phyloP scores from a whole-genome alignment of 2,329 filamentous ascomycete species.

The Aspergillus sclerotialis region DNA sequence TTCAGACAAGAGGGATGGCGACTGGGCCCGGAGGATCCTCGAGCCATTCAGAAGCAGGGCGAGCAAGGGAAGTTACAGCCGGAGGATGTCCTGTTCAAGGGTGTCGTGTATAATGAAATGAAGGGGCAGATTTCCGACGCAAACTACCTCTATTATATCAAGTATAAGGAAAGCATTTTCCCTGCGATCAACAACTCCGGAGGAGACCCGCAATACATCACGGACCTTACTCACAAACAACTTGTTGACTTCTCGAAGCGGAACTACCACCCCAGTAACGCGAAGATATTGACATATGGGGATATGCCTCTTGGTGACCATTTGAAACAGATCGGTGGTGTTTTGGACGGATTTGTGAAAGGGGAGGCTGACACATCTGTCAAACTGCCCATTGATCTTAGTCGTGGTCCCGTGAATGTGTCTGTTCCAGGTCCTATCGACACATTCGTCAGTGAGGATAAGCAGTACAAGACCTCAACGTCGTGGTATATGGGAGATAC shows the following conservation, averaged over 20 bases:
- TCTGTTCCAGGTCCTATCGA: slow-evolving; percentile 76
- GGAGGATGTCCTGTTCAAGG: slow-evolving; percentile 70
- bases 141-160: slow-evolving; percentile 90
- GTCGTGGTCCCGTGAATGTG: slow-evolving; percentile 58
- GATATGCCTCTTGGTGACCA: slow-evolving; percentile 82
- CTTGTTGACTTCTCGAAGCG: slow-evolving; percentile 80
- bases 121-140: slow-evolving; percentile 98
- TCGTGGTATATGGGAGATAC: slow-evolving; percentile 88
- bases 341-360: slow-evolving; percentile 66
- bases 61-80: slow-evolving; percentile 58
- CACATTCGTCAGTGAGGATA: slow-evolving; percentile 74
- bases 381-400: slow-evolving; percentile 67
- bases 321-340: slow-evolving; percentile 67
- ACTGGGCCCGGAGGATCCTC: slow-evolving; percentile 83
- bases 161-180: slow-evolving; percentile 90
- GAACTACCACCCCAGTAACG: slow-evolving; percentile 96
- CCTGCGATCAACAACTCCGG: slow-evolving; percentile 94
- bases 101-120: slow-evolving; percentile 99
- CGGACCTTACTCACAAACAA: slow-evolving; percentile 86
- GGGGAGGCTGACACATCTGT: slow-evolving; percentile 65
- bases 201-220: slow-evolving; percentile 93
- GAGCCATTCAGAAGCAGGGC: slow-evolving; percentile 44
- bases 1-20: slow-evolving; percentile 97
- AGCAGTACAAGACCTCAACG: slow-evolving; percentile 87
- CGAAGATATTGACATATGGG: slow-evolving; percentile 92